Evolutionary conservation across 768 basidiomycete species (phyloP).

Genomic region (Chalciporus pseudorubinellus): DNA sequence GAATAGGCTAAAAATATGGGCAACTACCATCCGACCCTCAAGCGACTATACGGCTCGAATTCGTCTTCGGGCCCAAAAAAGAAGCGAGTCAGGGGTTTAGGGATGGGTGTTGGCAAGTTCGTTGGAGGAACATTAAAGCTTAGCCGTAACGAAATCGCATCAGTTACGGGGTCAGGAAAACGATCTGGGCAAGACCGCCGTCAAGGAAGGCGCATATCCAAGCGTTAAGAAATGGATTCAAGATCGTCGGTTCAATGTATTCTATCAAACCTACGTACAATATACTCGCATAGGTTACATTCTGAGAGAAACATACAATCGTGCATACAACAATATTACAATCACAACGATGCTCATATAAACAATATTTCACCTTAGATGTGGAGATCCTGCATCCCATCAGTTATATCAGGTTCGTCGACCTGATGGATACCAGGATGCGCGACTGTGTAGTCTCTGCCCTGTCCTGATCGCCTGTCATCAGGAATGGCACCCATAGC

Average conservation of each 20-base stretch:
- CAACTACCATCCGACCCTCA: slow-evolving; percentile 80
- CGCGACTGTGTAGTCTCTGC: slow-evolving; percentile 19
- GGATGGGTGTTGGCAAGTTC: slow-evolving; percentile 80
- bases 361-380: slow-evolving; percentile 15
- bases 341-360: slow-evolving; percentile 3
- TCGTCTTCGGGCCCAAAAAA: slow-evolving; percentile 26
- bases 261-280: not conserved
- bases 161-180: slow-evolving; percentile 29
- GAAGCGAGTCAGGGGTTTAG: slow-evolving; percentile 63
- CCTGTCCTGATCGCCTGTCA: slow-evolving; percentile 24
- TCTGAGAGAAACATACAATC: not conserved
- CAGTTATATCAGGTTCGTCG: slow-evolving; percentile 24
- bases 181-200: not conserved
- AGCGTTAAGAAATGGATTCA: slow-evolving; percentile 2
- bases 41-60: slow-evolving; percentile 57
- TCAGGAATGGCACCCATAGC: slow-evolving; percentile 19
- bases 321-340: slow-evolving; percentile 1
- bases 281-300: not conserved
- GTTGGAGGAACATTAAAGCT: slow-evolving; percentile 66
- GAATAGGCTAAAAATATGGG: slow-evolving; percentile 76
- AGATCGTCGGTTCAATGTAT: not conserved
- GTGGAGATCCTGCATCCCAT: slow-evolving; percentile 21
- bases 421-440: slow-evolving; percentile 14
- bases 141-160: slow-evolving; percentile 55
- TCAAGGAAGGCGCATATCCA: slow-evolving; percentile 2